phyloP scores from a whole-genome alignment of 352 stramenopile species.

The Phytopythium montanum region DNA sequence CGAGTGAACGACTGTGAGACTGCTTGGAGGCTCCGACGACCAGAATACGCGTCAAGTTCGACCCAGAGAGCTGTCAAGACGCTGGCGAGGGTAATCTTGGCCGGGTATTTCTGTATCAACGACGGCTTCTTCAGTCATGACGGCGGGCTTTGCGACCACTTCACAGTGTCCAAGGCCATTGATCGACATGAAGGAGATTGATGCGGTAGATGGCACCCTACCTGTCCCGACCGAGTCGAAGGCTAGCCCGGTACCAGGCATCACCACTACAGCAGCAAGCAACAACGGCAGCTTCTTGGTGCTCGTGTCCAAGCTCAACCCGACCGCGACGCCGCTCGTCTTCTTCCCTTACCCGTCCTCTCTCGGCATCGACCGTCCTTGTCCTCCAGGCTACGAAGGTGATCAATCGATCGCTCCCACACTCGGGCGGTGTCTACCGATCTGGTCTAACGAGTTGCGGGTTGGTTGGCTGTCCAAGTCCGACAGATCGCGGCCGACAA shows the following conservation, averaged over 20 bases:
- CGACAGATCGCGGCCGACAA: conserved; percentile 18
- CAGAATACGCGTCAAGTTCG: neutral
- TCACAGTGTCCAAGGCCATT: neutral
- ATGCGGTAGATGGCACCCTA: neutral
- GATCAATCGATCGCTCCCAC: too few relatives aligned
- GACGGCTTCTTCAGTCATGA: neutral
- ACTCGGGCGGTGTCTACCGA: neutral
- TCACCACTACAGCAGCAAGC: neutral
- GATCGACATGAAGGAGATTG: neutral
- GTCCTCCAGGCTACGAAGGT: conserved; percentile 64
- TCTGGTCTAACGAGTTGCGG: neutral
- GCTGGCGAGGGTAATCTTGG: neutral
- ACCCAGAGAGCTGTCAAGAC: neutral
- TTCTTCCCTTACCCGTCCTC: conserved; percentile 62
- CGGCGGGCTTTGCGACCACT: neutral
- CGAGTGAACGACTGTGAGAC: neutral
- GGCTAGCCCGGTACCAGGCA: neutral
- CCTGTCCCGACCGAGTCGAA: neutral
- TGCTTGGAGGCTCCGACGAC: neutral
- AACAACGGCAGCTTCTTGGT: conserved; percentile 24
- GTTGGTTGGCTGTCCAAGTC: conserved; percentile 15
- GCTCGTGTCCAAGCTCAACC: conserved; percentile 51
- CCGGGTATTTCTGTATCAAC: neutral
- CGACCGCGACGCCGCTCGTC: conserved; percentile 24
- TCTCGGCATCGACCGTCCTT: conserved; percentile 35